Base-by-base conservation (phyloP, 176 grass and related monocot genomes). In the Musa troglodytarum region DNA sequence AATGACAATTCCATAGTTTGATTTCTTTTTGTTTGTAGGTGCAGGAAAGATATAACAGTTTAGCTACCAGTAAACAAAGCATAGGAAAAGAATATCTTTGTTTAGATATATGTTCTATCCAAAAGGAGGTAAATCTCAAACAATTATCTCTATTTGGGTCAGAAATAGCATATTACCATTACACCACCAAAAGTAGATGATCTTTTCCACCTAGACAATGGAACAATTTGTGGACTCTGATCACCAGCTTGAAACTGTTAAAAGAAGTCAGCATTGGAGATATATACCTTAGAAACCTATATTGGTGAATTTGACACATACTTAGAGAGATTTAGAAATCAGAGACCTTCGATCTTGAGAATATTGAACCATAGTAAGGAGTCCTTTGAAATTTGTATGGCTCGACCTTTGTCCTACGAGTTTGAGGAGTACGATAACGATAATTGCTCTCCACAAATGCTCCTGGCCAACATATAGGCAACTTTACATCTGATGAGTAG, bases 371-470 rank as follows among this genome's bases (percentile, higher is more conserved):
- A 59, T 54, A 79, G 72, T 88, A 82, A 71, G 83, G 81, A 65
- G 75, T 77, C 20, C 43, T 65, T 50, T 72, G 83, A 13, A 78
- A 69, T 77, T 50, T 20, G 23, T 68, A 76, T 65, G 54, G 71
- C 73, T 63, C 66, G 57, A 52, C 52, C 54, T 72, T 86, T 81
- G 72, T 24, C 84, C 85, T 88, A 65, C 79, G 77, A 81, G 70
- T 81, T 54, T 86, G 78, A 76, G 83, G 83, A 76, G 83, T 86
- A 88, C 81, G 15, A 85, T 92, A 81, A 26, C 68, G 79, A 7
- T 58, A 51, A 84, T 74, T 76, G 52, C 54, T 74, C 52, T 8
- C 50, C 16, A 84, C 86, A 71, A 81, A 72, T 74, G 83, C 78
- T 61, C 83, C 83, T 71, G 83, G 83, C 86, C 72, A 86, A 63